These are phyloP conservation scores for Phytophthora hybrid DNA, from an alignment of 352 stramenopile species.

Conservation along the genomic window DNA sequence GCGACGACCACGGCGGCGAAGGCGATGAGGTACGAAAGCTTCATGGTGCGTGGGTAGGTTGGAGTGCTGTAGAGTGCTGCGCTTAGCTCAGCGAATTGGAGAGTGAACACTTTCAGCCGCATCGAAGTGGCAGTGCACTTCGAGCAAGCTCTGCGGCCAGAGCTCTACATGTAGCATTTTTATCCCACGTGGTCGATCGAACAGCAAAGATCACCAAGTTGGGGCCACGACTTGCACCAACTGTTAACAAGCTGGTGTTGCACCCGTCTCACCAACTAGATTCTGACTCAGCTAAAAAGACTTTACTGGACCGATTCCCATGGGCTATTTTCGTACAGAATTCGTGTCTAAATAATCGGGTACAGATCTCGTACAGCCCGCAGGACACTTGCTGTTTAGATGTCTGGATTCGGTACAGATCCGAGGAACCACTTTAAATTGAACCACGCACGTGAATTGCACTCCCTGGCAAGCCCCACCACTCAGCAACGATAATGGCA, in stretches of 20 bases:
- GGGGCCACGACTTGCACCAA: not conserved
- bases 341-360: too few relatives aligned
- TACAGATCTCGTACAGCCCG: too few relatives aligned
- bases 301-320: too few relatives aligned
- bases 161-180: not conserved
- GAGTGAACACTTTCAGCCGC: not conserved
- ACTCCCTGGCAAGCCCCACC: too few relatives aligned
- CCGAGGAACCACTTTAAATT: too few relatives aligned
- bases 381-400: too few relatives aligned
- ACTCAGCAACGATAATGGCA: too few relatives aligned
- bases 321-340: too few relatives aligned
- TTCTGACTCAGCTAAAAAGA: too few relatives aligned
- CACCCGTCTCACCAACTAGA: too few relatives aligned
- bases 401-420: too few relatives aligned
- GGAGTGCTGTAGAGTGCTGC: not conserved
- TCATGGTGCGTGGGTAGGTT: conserved; percentile 12
- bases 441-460: too few relatives aligned
- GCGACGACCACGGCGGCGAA: conserved; percentile 21
- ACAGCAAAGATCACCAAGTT: not conserved
- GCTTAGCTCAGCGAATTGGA: not conserved
- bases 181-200: not conserved
- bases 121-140: not conserved
- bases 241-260: not conserved
- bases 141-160: not conserved
- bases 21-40: conserved; percentile 24